Base-by-base conservation (phyloP, 345 rosid genomes). In the Salix koriyanagi region DNA sequence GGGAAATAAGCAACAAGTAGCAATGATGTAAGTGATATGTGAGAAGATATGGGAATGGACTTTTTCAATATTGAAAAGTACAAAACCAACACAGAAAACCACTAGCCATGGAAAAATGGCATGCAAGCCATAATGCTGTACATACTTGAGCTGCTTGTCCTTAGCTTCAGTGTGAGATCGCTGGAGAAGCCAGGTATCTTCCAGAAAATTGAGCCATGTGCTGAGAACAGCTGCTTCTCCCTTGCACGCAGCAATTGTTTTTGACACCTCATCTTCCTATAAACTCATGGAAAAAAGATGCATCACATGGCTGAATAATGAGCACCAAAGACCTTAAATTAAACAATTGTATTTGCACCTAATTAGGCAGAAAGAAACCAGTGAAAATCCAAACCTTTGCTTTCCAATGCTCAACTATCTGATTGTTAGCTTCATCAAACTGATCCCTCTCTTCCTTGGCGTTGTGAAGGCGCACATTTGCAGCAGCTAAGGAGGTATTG, bases 151-250 rank as follows among this genome's bases (percentile, higher is more conserved):
- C 84, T 88, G 90, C 78, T 87, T 91, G 82, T 95, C 93, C 86
- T 86, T 93, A 14, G 69, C 79, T 84, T 93, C 97, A 26, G 82
- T 76, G 77, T 91, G 84, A 0, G 93, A 80, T 71, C 90, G 77
- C 69, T 82, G 99, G 76, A 90, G 94, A 81, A 87, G 87, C 99
- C 97, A 93, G 32, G 98, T 82, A 83, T 96, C 99, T 83, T 93
- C 96, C 80, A 96, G 88, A 81, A 96, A 96, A 75, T 92, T 93
- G 78, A 90, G 85, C 99, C 99, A 96, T 4, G 98, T 91, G 76
- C 80, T 81, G 32, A 96, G 87, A 85, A 96, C 92, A 74, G 89
- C 85, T 65, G 92, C 91, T 84, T 96, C 99, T 77, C 85, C 84
- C 87, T 80, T 86, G 85, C 91, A 87, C 34, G 97, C 86, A 70